Base-by-base conservation (phyloP, 345 rosid species). In the Aquilaria yunnanensis region DNA sequence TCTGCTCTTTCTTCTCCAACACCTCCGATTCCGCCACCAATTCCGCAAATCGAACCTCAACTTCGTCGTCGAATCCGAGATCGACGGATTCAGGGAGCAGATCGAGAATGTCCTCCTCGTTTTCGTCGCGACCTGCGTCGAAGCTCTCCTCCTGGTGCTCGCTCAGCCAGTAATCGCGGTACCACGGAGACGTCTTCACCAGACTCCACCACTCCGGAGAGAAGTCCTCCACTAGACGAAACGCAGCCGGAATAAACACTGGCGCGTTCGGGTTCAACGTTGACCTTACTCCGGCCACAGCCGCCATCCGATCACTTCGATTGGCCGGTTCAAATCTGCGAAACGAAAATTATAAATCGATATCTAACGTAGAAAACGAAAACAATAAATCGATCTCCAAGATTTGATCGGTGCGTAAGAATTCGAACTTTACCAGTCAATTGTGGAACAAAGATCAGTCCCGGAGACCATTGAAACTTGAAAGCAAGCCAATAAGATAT, bases 171-270 rank as follows among this genome's bases (percentile, higher is more conserved):
- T 62, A 77, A 30, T 80, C 75, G 6, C 71, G 72, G 64, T 74
- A 80, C 73, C 77, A 72, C 13, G 77, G 32, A 29, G 75, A 71
- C 10, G 71, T 77, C 54, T 66, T 74, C 63, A 80, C 79, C 14
- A 80, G 63, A 29, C 76, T 73, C 84, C 83, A 79, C 83, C 83
- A 79, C 51, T 74, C 78, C 30, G 81, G 74, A 6, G 84, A 80
- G 66, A 80, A 80, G 62, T 80, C 84, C 74, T 80, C 84, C 72
- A 80, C 79, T 54, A 67, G 69, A 29, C 71, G 71, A 55, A 67
- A 72, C 33, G 66, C 72, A 7, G 74, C 71, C 6, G 84, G 81
- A 11, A 80, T 33, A 51, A 74, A 80, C 32, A 68, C 9, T 54
- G 85, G 78, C 16, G 85, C 82, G 57, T 77, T 65, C 1, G 85